These are phyloP conservation scores for Chamaecrista fasciculata DNA, from an alignment of 306 rosid genomes.

Conservation along the genomic window DNA sequence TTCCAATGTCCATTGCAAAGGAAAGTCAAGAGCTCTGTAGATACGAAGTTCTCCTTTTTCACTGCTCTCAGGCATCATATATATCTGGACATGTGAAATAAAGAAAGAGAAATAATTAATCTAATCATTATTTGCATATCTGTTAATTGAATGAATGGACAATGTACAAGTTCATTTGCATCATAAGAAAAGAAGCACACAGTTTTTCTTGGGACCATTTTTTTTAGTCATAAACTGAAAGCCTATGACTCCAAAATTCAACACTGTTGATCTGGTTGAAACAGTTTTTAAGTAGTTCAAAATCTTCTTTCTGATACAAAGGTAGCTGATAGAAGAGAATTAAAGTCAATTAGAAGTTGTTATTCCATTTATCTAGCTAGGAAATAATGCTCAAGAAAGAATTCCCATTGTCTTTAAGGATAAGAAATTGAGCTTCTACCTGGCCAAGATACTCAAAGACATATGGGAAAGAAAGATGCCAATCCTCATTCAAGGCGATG, in stretches of 20 bases:
- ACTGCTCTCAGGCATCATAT: slow-evolving; percentile 94
- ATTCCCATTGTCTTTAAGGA: neutral
- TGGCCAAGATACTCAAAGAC: slow-evolving; percentile 71
- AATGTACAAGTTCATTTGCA: neutral
- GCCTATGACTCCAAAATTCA: neutral
- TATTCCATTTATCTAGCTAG: neutral
- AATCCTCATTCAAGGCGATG: slow-evolving; percentile 86
- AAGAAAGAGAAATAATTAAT: neutral
- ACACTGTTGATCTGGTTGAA: neutral
- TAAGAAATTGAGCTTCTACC: slow-evolving; percentile 39
- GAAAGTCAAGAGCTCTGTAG: slow-evolving; percentile 74
- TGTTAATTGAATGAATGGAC: slow-evolving; percentile 9
- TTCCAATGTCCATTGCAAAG: slow-evolving; percentile 81
- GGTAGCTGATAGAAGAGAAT: neutral
- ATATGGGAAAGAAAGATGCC: slow-evolving; percentile 95
- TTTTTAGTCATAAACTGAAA: neutral
- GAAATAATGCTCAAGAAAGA: neutral
- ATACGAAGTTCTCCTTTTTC: slow-evolving; percentile 82
- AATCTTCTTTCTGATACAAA: neutral
- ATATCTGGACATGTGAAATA: slow-evolving; percentile 51
- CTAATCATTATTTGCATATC: neutral
- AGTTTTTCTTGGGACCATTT: slow-evolving; percentile 9
- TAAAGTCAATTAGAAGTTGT: neutral
- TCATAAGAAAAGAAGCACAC: neutral
- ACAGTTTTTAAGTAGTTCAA: neutral